Evolutionary conservation across 495 filamentous ascomycete species (phyloP).

Genomic region (Penicillium alfredii): DNA sequence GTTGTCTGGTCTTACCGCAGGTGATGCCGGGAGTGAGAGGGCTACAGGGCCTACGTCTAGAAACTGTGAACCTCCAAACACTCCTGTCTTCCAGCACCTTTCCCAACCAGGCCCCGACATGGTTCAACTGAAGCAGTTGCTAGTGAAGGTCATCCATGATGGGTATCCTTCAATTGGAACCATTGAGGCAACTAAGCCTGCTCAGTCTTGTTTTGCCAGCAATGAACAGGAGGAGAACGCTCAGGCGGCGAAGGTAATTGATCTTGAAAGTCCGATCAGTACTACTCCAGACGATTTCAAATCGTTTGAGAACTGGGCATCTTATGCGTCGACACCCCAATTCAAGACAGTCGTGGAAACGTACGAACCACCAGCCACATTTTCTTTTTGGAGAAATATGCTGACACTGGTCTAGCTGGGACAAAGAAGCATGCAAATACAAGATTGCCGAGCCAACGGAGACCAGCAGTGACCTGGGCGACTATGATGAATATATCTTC

Average conservation of each 20-base stretch:
- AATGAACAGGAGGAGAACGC: conserved; percentile 6
- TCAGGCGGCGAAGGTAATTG: conserved; percentile 10
- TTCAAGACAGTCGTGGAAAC: conserved; percentile 20
- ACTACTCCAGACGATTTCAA: conserved; percentile 21
- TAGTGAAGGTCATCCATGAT: conserved; percentile 6
- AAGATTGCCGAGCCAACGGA: conserved; percentile 12
- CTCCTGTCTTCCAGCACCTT: conserved; percentile 7
- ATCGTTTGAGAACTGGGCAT: conserved; percentile 19
- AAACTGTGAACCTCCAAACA: conserved; percentile 12
- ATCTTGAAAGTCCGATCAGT: conserved; percentile 17
- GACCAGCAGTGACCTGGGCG: conserved; percentile 13
- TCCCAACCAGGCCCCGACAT: conserved; percentile 7
- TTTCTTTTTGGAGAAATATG: conserved; percentile 5
- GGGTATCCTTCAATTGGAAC: conserved; percentile 2
- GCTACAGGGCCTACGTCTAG: too few relatives aligned
- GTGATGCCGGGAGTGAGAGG: too few relatives aligned
- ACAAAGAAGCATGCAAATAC: conserved; percentile 26
- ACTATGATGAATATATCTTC: conserved; percentile 22
- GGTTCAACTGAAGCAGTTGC: conserved; percentile 9
- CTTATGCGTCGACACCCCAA: conserved; percentile 6
- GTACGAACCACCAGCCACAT: conserved; percentile 12
- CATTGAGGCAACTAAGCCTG: neutral
- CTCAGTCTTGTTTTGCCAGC: conserved; percentile 1
- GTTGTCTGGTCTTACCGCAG: conserved; percentile 10
- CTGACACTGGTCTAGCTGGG: conserved; percentile 18